Evolutionary conservation across 2,329 filamentous ascomycete species (phyloP).

Genomic region (Ramularia endophylla): DNA sequence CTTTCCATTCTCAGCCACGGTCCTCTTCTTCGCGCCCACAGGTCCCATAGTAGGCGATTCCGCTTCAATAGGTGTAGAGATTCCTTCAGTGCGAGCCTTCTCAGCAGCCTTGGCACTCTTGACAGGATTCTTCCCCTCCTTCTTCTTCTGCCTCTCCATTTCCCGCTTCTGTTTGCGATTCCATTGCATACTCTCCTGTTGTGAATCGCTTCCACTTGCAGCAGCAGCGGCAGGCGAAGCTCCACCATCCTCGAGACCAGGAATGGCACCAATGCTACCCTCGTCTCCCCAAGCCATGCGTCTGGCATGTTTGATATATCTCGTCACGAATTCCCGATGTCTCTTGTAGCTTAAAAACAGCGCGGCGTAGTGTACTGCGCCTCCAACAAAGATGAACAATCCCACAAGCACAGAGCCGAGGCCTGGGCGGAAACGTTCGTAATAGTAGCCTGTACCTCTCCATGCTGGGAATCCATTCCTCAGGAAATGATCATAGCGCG

Average conservation of each 20-base stretch:
- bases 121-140: slow-evolving; percentile 49
- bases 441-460: slow-evolving; percentile 99
- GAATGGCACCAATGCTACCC: slow-evolving; percentile 58
- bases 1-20: slow-evolving; percentile 93
- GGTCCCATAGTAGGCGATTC: slow-evolving; percentile 47
- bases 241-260: slow-evolving; percentile 53
- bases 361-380: slow-evolving; percentile 78
- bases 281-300: slow-evolving; percentile 87
- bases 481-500: slow-evolving; percentile 93
- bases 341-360: slow-evolving; percentile 83
- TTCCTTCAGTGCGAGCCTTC: slow-evolving; percentile 42
- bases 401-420: slow-evolving; percentile 77
- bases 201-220: slow-evolving; percentile 26
- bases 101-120: slow-evolving; percentile 41
- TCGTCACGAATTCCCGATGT: slow-evolving; percentile 82
- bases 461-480: slow-evolving; percentile 89
- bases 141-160: slow-evolving; percentile 78
- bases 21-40: slow-evolving; percentile 74
- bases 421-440: slow-evolving; percentile 85
- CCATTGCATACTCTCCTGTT: slow-evolving; percentile 47
- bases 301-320: slow-evolving; percentile 85
- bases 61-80: slow-evolving; percentile 52
- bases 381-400: slow-evolving; percentile 75
- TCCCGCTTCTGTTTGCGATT: slow-evolving; percentile 84
- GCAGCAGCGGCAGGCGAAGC: slow-evolving; percentile 38